Base-by-base conservation (phyloP, 441 rosid genomes). In the Populus hybrid region DNA sequence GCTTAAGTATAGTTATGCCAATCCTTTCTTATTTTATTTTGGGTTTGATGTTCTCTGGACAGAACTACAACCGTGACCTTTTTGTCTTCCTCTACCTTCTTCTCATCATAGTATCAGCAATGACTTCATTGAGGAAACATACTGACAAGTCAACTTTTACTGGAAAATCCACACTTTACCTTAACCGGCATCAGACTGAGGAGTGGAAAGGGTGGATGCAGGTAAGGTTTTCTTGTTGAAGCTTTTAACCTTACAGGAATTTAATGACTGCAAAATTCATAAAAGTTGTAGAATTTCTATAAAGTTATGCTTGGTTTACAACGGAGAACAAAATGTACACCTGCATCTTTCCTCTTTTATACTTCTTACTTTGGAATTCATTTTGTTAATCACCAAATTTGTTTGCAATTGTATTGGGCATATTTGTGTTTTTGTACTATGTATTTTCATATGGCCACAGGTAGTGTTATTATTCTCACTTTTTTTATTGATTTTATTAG, bases 181-280 rank as follows among this genome's bases (percentile, higher is more conserved):
- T 97, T 76, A 93, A 90, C 80, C 88, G 98, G 77, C 97, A 97
- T 86, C 98, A 97, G 83, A 97, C 99, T 80, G 99, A 97, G 84
- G 98, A 97, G 81, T 97, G 99, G 99, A 97, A 93, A 80, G 99
- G 99, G 78, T 97, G 98, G 98, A 97, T 97, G 99, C 99, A 97
- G 98, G 99, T 88, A 81, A 86, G 89, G 81, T n/a, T 78, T 79
- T 74, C 69, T 76, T 38, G n/a, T 59, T 63, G 34, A 53, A 69
- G 40, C 26, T 67, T 26, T 18, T 66, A 21, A 38, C 16, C 59
- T 75, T 72, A n/a, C 21, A 11, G 16, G 21, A 40, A 32, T 46
- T 46, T 12, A 46, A 42, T 46, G 18, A 11, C 53, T 46, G 53
- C 18, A 46, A 46, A 46, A 46, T 46, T 46, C 53, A 46, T 46